phyloP scores from a whole-genome alignment of 2,329 filamentous ascomycete species.

The Tolypocladium album region DNA sequence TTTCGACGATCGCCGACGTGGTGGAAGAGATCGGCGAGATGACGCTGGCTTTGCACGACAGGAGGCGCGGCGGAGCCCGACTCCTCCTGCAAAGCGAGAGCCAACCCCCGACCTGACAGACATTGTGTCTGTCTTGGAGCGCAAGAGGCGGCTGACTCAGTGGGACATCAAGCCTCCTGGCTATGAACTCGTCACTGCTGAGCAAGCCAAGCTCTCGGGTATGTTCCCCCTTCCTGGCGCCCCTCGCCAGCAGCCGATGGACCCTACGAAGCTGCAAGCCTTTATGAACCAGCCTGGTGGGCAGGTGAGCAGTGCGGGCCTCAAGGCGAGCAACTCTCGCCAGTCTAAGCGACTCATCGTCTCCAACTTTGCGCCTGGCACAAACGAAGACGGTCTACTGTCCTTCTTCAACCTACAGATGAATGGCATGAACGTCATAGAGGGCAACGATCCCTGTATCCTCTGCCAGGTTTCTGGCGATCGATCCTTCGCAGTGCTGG shows the following conservation, averaged over 20 bases:
- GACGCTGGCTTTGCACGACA: constrained; percentile 29
- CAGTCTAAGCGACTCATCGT: constrained; percentile 89
- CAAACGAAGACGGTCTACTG: constrained; percentile 65
- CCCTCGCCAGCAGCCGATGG: constrained; percentile 89
- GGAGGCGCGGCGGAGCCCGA: constrained; percentile 60
- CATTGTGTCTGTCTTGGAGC: constrained; percentile 68
- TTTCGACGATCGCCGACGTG: constrained; percentile 39
- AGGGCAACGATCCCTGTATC: constrained; percentile 73
- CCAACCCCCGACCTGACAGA: constrained; percentile 92
- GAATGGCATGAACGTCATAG: constrained; percentile 89
- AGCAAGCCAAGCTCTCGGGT: constrained; percentile 95
- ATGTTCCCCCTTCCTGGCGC: constrained; percentile 98
- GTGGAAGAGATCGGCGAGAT: constrained; percentile 31
- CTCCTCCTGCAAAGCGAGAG: constrained; percentile 81
- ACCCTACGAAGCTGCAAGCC: constrained; percentile 84
- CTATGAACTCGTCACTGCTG: constrained; percentile 95
- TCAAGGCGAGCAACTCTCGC: constrained; percentile 87
- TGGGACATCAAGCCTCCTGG: constrained; percentile 99
- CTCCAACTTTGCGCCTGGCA: constrained; percentile 64
- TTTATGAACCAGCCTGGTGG: constrained; percentile 87
- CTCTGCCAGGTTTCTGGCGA: constrained; percentile 75
- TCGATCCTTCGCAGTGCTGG: constrained; percentile 70
- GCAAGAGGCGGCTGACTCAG: constrained; percentile 88
- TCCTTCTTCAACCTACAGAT: constrained; percentile 94
- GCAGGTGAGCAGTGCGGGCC: constrained; percentile 58